Base-by-base conservation (phyloP, 495 filamentous ascomycete species). In the Penicillium soppii region DNA sequence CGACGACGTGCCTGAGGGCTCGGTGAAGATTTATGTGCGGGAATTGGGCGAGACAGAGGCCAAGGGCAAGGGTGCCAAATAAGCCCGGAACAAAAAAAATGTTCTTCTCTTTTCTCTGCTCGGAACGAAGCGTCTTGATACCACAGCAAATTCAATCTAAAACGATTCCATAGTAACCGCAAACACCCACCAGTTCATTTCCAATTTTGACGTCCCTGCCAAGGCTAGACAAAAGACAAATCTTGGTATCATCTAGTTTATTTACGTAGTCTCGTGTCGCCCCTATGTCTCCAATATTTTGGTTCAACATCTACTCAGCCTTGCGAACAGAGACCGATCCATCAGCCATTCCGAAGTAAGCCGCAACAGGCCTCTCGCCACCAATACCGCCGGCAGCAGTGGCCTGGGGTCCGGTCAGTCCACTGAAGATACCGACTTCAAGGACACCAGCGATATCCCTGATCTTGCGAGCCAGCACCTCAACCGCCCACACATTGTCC, bases 261-360 rank as follows among this genome's bases (percentile, higher is more conserved):
- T 65, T 57, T 53, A 53, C 47, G 42, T 54, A 51, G 35, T 57
- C 41, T 45, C 19, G 59, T 54, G 39, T 57, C 13, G 0, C 9
- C 13, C 46, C 17, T 7, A 23, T 41, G n/a, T 21, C 12, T 7
- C 30, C 43, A 33, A 29, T 13, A 10, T 19, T 27, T 40, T 26
- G 21, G 1, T 25, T 19, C 36, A 21, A 43, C 43, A 55, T 47
- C 40, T 41, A 52, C 35, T 41, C 57, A 9, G 76, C 76, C 43
- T 67, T 70, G 50, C 79, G 68, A 16, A 80, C 72, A 17, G 79
- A 71, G 40, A 89, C 85, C 21, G 76, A 74, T 12, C 90, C 90
- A 66, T 92, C 83, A 45, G 86, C 81, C 86, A 90, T 90, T 13
- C 94, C 94, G 68, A 97, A 97, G 71, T 97, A 98, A 25, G 90